Percentiles rank a stretch among this genome's conserved stretches.
Conservation (phyloP, 331 rosid genomes). For the Dryas integrifolia region DNA sequence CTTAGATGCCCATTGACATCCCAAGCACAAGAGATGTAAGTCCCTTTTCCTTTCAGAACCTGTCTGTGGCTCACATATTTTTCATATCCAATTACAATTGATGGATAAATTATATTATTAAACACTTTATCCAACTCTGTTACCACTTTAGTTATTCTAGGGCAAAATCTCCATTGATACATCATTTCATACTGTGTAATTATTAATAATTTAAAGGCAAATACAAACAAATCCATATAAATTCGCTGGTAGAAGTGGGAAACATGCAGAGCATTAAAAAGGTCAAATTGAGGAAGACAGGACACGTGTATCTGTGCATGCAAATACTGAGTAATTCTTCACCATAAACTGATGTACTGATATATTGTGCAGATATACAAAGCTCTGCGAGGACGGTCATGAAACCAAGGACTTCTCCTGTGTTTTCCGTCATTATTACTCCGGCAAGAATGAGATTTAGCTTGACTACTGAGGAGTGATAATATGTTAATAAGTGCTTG, state of each 20-base stretch:
- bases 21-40: slow-evolving; percentile 71
- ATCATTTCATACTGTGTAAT: too few species aligned
- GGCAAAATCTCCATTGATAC: too few species aligned
- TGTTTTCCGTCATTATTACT: slow-evolving; percentile 74
- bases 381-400: slow-evolving; percentile 57
- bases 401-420: slow-evolving; percentile 69
- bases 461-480: neutral
- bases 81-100: neutral
- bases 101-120: neutral
- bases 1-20: slow-evolving; percentile 62
- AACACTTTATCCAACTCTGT: neutral
- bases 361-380: slow-evolving; percentile 50
- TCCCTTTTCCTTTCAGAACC: slow-evolving; percentile 4
- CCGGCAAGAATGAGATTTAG: slow-evolving; percentile 53
- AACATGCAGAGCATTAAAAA: too few species aligned
- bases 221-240: too few species aligned
- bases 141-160: too few species aligned
- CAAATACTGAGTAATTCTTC: neutral
- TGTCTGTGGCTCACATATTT: neutral
- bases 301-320: too few species aligned
- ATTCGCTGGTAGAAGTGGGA: too few species aligned
- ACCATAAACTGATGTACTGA: slow-evolving; percentile 4
- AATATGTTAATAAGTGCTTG: neutral
- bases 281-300: too few species aligned
- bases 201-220: too few species aligned